These are phyloP conservation scores for Podaxis carcinomalis DNA, from an alignment of 768 basidiomycete genomes.

Conservation along the genomic window DNA sequence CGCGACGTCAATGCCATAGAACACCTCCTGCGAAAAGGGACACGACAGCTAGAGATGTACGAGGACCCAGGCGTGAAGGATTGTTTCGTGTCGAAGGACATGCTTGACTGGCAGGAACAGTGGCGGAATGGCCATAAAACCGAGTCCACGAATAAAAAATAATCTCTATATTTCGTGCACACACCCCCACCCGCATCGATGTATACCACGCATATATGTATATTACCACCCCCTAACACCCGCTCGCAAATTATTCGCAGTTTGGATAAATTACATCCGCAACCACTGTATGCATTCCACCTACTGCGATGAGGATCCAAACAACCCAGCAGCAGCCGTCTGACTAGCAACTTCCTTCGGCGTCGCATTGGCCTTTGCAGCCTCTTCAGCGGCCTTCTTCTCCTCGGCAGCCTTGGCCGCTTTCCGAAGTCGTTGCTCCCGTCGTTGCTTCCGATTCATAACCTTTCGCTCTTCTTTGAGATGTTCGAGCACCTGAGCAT, in stretches of 20 bases:
- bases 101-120: constrained; percentile 59
- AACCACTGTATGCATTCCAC: too few species aligned
- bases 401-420: neutral
- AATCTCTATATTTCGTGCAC: neutral
- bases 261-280: neutral
- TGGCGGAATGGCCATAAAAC: neutral
- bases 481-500: constrained; percentile 14
- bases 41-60: constrained; percentile 64
- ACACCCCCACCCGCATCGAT: neutral
- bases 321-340: constrained; percentile 20
- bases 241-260: neutral
- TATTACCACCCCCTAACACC: neutral
- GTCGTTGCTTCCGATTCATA: neutral
- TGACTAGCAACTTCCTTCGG: constrained; percentile 13
- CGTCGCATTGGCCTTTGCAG: neutral
- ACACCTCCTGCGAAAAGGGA: constrained; percentile 68
- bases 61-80: constrained; percentile 66
- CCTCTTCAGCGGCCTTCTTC: neutral
- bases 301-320: constrained; percentile 11
- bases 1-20: constrained; percentile 70
- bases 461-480: constrained; percentile 3
- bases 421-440: neutral
- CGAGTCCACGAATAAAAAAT: neutral
- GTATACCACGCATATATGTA: neutral
- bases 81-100: constrained; percentile 69